phyloP scores from a whole-genome alignment of 495 filamentous ascomycete genomes.

The Penicillium angulare region DNA sequence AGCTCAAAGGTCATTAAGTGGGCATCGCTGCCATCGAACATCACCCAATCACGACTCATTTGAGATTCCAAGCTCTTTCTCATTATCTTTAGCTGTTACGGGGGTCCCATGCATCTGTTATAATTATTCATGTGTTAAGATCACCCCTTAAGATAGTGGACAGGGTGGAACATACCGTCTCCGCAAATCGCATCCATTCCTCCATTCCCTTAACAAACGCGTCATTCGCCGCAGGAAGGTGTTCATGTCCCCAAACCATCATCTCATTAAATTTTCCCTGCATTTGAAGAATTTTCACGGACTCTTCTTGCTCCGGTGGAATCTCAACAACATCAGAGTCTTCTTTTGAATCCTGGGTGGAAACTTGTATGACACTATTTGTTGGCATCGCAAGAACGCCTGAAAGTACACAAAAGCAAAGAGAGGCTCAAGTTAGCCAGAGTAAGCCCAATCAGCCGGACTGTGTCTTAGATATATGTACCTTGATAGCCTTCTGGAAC shows the following conservation, averaged over 20 bases:
- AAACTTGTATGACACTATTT: slow-evolving; percentile 25
- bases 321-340: slow-evolving; percentile 45
- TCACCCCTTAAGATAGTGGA: too few species aligned
- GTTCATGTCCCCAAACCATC: slow-evolving; percentile 82
- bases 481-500: slow-evolving; percentile 78
- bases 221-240: slow-evolving; percentile 65
- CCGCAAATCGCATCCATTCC: slow-evolving; percentile 83
- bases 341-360: slow-evolving; percentile 18
- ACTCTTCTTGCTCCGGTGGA: slow-evolving; percentile 43
- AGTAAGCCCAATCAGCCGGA: neutral
- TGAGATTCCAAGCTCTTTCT: too few species aligned
- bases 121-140: too few species aligned
- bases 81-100: too few species aligned
- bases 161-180: slow-evolving; percentile 55
- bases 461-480: slow-evolving; percentile 14
- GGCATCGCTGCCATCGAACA: too few species aligned
- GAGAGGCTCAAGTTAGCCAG: neutral
- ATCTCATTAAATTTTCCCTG: slow-evolving; percentile 71
- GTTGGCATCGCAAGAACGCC: slow-evolving; percentile 42
- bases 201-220: slow-evolving; percentile 66
- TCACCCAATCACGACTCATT: too few species aligned
- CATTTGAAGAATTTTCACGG: slow-evolving; percentile 60
- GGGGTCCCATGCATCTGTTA: too few species aligned
- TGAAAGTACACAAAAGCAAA: slow-evolving; percentile 16
- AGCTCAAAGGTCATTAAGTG: too few species aligned